phyloP scores from a whole-genome alignment of 331 rosid genomes.

The Telfairia occidentalis region DNA sequence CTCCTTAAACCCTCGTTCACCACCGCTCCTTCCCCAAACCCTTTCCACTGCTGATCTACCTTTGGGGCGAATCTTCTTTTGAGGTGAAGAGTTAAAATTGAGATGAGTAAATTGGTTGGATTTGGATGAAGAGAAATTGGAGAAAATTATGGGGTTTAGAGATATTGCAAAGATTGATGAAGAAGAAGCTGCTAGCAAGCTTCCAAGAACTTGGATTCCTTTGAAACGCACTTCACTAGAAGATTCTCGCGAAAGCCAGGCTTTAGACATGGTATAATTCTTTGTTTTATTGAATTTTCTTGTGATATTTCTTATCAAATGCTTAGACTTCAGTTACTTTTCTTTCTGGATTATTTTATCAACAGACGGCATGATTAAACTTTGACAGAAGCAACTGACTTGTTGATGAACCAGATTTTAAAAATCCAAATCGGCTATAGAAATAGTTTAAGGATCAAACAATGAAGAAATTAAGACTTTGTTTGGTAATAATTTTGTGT shows the following conservation, averaged over 20 bases:
- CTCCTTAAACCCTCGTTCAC: no score
- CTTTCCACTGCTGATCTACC: no score
- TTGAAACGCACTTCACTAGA: conserved; percentile 14
- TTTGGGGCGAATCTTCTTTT: no score
- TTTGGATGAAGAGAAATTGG: no score
- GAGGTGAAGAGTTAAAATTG: no score
- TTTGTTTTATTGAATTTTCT: not conserved
- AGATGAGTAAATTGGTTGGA: no score
- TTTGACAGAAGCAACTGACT: not conserved
- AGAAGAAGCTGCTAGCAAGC: conserved; percentile 17
- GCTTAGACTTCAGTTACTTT: not conserved
- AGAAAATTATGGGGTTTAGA: not conserved
- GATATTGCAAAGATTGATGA: conserved; percentile 16
- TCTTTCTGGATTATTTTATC: not conserved
- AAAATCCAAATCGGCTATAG: not conserved
- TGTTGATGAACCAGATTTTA: not conserved
- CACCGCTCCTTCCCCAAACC: no score
- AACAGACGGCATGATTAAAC: not conserved
- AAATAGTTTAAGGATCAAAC: not conserved
- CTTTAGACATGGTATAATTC: conserved; percentile 25
- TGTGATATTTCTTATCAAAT: not conserved
- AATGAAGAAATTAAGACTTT: not conserved
- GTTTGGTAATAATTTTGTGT: not conserved
- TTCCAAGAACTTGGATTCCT: conserved; percentile 10
- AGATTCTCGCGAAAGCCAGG: conserved; percentile 17